These are phyloP conservation scores for Protomyces lactucae-debilis DNA, from an alignment of 1,139 yeast species.

Conservation along the genomic window DNA sequence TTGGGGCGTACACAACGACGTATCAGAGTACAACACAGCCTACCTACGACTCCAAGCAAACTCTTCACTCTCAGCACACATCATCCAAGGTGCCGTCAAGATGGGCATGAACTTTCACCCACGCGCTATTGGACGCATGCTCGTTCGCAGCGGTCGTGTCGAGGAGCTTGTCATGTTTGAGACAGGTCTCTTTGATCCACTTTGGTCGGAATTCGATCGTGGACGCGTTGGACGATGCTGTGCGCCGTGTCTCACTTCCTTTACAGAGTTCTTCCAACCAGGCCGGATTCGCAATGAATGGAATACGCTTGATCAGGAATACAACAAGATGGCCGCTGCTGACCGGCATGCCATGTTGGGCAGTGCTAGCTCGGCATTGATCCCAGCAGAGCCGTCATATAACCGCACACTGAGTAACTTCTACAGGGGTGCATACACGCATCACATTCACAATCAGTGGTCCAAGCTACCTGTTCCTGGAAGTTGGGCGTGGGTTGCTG, in stretches of 20 bases:
- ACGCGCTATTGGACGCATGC: conserved; percentile 17
- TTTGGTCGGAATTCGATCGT: conserved; percentile 17
- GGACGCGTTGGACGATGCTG: conserved; percentile 11
- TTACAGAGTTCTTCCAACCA: conserved; percentile 1
- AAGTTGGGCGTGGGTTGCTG: conserved; percentile 25
- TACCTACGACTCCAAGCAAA: conserved; percentile 19
- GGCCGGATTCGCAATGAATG: conserved; percentile 3
- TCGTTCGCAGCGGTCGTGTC: conserved; percentile 2
- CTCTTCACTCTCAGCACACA: conserved; percentile 18
- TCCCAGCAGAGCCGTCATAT: background rate
- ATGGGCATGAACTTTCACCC: conserved; percentile 25
- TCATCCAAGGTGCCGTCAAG: conserved; percentile 18
- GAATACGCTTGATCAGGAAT: background rate
- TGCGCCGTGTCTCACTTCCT: conserved; percentile 16
- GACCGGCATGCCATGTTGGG: background rate
- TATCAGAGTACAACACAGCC: conserved; percentile 25
- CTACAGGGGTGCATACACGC: conserved; percentile 15
- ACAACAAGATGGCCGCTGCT: background rate
- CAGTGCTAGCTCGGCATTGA: background rate
- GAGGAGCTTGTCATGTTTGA: conserved; percentile 23
- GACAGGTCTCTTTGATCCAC: conserved; percentile 23
- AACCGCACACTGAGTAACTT: conserved; percentile 18
- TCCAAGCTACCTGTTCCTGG: conserved; percentile 6
- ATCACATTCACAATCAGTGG: conserved; percentile 26
- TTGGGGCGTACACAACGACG: conserved; percentile 19